Evolutionary conservation across 371 early-diverging fungal genomes (phyloP).

Genomic region (Zopfochytrium polystomum): DNA sequence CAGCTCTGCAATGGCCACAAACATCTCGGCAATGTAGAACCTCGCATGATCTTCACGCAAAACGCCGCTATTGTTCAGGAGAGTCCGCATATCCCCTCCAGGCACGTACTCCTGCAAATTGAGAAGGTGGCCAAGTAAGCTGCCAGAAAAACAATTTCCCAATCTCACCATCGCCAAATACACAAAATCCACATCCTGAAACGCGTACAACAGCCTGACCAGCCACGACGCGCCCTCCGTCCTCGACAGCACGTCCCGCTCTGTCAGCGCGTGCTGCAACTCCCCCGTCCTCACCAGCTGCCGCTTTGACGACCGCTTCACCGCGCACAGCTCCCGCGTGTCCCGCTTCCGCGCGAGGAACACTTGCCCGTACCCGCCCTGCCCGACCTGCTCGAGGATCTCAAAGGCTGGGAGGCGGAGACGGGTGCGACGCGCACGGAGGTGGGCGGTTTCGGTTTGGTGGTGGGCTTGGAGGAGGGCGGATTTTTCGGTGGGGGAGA

Average conservation of each 20-base stretch:
- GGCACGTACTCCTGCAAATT: conserved; percentile 74
- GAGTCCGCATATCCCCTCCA: conserved; percentile 82
- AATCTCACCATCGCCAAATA: conserved; percentile 51
- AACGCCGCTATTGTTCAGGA: conserved; percentile 65
- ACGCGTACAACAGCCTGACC: conserved; percentile 74
- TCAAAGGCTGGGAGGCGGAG: conserved; percentile 63
- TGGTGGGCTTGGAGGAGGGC: neutral
- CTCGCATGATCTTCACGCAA: conserved; percentile 60
- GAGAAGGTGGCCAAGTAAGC: neutral
- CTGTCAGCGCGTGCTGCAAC: conserved; percentile 67
- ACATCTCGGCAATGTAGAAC: conserved; percentile 68
- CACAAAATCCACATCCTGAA: conserved; percentile 60
- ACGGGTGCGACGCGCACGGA: conserved; percentile 57
- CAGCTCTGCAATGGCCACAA: conserved; percentile 61
- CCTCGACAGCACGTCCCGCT: conserved; percentile 64
- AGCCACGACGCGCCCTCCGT: conserved; percentile 68
- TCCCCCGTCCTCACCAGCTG: conserved; percentile 57
- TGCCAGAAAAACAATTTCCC: neutral
- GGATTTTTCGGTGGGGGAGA: neutral
- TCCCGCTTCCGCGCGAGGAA: conserved; percentile 64
- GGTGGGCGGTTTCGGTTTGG: conserved; percentile 50
- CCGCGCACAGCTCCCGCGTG: conserved; percentile 59
- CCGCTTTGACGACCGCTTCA: conserved; percentile 68
- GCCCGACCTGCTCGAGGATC: conserved; percentile 75
- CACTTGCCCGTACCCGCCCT: conserved; percentile 81